Evolutionary conservation across 352 stramenopile species (phyloP), one percentile per base, ranked within the genome.

Genomic region (Phytophthora citricola): DNA sequence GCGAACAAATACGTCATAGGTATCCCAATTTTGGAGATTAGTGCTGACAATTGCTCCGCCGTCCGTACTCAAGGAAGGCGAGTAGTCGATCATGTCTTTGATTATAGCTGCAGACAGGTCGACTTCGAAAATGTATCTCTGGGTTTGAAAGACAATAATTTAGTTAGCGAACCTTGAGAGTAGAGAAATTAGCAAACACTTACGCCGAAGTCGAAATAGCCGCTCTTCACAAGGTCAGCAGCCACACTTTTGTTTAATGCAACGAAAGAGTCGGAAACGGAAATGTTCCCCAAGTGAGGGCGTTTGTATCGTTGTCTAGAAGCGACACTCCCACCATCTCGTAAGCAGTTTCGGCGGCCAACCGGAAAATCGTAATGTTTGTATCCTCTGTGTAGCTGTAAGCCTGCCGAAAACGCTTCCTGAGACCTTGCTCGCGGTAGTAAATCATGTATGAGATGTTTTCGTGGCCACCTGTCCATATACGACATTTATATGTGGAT

Each of bases 141-240:
- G 15, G 4, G 41, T 38, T 14, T 47, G 4, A 48, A 50, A 34
- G 5, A 27, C 7, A 43, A 36, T 9, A 62, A 0, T 36, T 36
- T 36, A 36, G 31, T 36, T 12, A 36, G 8, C 3, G 31, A 36
- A 36, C 3, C 8, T 36, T 36, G 31, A 20, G 49, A 47, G 3
- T 27, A 20, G 3, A 10, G 22, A 54, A 36, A 53, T 14, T 24
- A 61, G 4, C 8, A 36, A 8, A 36, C 12, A 58, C 76, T 52
- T 73, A 90, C 81, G 4, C 47, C 71, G 59, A 85, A 87, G 3
- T 91, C 82, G 31, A 91, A 89, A 41, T 63, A 76, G 4, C 36
- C 45, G 9, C 12, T 67, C 1, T 34, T 45, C 2, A 44, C 5
- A 8, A 66, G 32, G 1, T 46, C 39, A 43, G 5, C 41, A 14